Conservation (phyloP, 345 rosid species). For the Pistacia vera region DNA sequence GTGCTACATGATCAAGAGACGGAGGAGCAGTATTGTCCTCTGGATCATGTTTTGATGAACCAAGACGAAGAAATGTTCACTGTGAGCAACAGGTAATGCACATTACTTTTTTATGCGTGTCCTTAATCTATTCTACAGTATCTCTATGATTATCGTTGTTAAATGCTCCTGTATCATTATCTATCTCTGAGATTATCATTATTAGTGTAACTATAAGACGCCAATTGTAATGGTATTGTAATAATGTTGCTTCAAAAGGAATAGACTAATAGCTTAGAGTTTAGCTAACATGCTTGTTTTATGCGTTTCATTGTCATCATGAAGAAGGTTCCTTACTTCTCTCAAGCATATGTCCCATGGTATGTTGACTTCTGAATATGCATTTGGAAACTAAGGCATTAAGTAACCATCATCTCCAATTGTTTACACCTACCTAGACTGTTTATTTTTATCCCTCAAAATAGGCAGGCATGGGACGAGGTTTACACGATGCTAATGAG, state of each 20-base stretch:
- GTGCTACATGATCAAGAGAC: conserved; percentile 79
- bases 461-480: neutral
- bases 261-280: too few relatives aligned
- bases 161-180: neutral
- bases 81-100: conserved; percentile 73
- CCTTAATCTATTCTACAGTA: neutral
- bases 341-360: too few relatives aligned
- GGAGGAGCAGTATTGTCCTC: conserved; percentile 73
- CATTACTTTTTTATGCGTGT: neutral
- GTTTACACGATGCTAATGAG: neutral
- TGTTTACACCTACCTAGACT: neutral
- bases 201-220: neutral
- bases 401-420: neutral
- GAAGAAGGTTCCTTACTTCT: too few relatives aligned
- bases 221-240: too few relatives aligned
- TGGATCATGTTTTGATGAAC: conserved; percentile 66
- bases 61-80: conserved; percentile 85
- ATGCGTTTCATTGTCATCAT: too few relatives aligned
- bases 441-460: neutral
- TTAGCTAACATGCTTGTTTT: too few relatives aligned
- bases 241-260: too few relatives aligned
- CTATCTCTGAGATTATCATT: neutral
- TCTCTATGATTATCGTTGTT: neutral
- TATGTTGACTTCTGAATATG: too few relatives aligned
- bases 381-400: neutral